These are phyloP conservation scores for Hypoxylon trugodes DNA, from an alignment of 495 filamentous ascomycete species.

Conservation along the genomic window DNA sequence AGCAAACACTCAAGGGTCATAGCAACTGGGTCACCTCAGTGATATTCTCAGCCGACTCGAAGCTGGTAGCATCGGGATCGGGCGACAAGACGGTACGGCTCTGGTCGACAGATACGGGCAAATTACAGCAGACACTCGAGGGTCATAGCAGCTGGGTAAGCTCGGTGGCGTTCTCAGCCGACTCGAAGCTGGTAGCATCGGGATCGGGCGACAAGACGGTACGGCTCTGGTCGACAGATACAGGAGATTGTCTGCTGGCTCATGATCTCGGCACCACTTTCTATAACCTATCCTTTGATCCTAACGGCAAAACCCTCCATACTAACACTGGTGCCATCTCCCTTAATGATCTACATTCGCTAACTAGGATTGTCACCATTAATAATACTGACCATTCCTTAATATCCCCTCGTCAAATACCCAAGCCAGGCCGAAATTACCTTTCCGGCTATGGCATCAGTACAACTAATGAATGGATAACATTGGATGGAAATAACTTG, in stretches of 20 bases:
- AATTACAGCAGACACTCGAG: constrained; percentile 13
- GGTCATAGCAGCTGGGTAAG: constrained; percentile 35
- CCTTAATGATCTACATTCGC: background rate
- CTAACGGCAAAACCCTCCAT: background rate
- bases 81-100: constrained; percentile 44
- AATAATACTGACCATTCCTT: no score
- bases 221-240: constrained; percentile 48
- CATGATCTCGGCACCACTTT: background rate
- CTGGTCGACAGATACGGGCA: constrained; percentile 42
- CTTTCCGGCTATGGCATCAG: background rate
- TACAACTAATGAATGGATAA: background rate
- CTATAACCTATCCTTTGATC: background rate
- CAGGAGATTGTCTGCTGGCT: background rate
- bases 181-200: constrained; percentile 46
- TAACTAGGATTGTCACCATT: no score
- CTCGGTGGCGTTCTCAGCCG: constrained; percentile 49
- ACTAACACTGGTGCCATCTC: background rate
- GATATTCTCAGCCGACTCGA: constrained; percentile 50
- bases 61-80: constrained; percentile 44
- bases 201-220: constrained; percentile 43
- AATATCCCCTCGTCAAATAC: no score
- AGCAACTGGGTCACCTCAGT: constrained; percentile 33
- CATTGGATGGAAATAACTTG: background rate
- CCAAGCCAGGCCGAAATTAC: background rate
- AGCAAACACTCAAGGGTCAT: constrained; percentile 35